Conservation (phyloP, 2,329 filamentous ascomycete genomes). For the Cadophora malorum region DNA sequence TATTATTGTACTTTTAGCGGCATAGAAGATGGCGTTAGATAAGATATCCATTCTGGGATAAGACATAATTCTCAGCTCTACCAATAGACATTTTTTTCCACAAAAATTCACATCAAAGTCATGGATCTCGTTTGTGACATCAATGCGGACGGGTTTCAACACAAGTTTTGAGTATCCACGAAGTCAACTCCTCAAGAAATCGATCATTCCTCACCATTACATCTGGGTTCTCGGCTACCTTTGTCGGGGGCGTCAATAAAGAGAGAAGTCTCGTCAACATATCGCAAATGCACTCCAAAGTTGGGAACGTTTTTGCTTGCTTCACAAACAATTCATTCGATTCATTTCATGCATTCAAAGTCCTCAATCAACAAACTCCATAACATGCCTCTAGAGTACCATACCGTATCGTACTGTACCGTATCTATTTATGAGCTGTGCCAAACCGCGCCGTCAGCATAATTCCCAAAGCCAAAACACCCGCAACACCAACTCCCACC, state of each 20-base stretch:
- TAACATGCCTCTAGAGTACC: not conserved
- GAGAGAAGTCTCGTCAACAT: not conserved
- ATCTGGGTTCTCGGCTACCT: no score
- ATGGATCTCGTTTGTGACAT: no score
- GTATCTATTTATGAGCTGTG: slow-evolving; percentile 24
- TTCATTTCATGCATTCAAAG: not conserved
- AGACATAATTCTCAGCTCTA: slow-evolving; percentile 12
- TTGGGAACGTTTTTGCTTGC: no score
- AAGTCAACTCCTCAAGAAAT: no score
- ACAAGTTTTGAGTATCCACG: no score
- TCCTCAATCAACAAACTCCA: not conserved
- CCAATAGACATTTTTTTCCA: not conserved
- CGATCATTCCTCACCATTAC: no score
- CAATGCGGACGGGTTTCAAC: no score
- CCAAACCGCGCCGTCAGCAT: slow-evolving; percentile 6
- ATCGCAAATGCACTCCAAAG: not conserved
- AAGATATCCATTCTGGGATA: slow-evolving; percentile 17
- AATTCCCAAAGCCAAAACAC: slow-evolving; percentile 1
- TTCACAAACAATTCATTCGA: no score
- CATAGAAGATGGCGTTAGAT: slow-evolving; percentile 12
- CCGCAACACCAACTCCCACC: not conserved
- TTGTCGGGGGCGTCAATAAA: no score
- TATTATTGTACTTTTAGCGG: slow-evolving; percentile 16
- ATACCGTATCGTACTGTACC: not conserved
- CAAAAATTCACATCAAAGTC: no score